A percentile compares a stretch with the other conserved stretches of the same genome.
Evolutionary conservation across 2,329 filamentous ascomycete species (phyloP).

Genomic region (Calcarisporium arbuscula): DNA sequence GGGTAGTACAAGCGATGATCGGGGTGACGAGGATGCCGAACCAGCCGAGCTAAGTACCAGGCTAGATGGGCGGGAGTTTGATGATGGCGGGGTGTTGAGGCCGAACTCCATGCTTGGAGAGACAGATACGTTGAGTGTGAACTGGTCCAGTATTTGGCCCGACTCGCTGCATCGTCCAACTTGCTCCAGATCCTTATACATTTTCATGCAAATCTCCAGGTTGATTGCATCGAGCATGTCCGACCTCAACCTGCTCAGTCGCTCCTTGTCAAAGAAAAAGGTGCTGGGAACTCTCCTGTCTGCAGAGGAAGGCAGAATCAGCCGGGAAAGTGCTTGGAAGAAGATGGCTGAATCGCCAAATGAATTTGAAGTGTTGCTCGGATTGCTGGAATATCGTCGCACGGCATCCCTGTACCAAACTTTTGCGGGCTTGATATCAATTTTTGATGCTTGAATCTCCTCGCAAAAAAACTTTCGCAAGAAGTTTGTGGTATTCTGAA

Average conservation of each 20-base stretch:
- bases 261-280: conserved; percentile 59
- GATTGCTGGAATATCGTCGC: conserved; percentile 26
- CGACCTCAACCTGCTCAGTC: conserved; percentile 52
- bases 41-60: conserved; percentile 41
- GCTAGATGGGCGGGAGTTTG: conserved; percentile 42
- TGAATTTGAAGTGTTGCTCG: conserved; percentile 27
- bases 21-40: conserved; percentile 44
- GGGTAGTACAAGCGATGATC: conserved; percentile 35
- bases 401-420: conserved; percentile 55
- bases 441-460: conserved; percentile 58
- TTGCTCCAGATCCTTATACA: conserved; percentile 46
- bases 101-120: conserved; percentile 32
- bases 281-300: conserved; percentile 47
- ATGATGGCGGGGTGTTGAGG: conserved; percentile 37
- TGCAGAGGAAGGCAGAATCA: conserved; percentile 47
- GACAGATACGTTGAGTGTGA: conserved; percentile 14
- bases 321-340: conserved; percentile 49
- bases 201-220: conserved; percentile 55
- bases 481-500: conserved; percentile 86
- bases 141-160: conserved; percentile 22
- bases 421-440: conserved; percentile 53
- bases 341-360: conserved; percentile 55
- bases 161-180: conserved; percentile 29
- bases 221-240: conserved; percentile 58
- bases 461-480: conserved; percentile 80